Conservation (phyloP, 1,139 yeast species). For the Geotrichum citri-aurantii region DNA sequence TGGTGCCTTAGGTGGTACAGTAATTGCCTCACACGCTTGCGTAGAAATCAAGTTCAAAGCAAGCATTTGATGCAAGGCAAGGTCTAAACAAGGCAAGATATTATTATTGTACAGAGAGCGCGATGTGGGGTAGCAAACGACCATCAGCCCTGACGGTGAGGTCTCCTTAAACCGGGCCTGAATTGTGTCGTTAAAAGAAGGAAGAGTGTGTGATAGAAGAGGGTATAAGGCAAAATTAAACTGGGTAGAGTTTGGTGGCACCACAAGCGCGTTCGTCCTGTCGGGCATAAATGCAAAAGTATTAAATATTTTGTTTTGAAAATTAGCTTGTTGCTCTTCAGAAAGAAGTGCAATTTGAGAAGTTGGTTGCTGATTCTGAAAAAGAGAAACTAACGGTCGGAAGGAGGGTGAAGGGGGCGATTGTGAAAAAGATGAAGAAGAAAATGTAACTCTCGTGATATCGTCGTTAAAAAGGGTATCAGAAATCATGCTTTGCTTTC, state of each 20-base stretch:
- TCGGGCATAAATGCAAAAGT: conserved; percentile 22
- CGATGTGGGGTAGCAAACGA: conserved; percentile 28
- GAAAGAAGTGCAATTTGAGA: not conserved
- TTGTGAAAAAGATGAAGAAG: not conserved
- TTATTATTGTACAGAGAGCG: conserved; percentile 22
- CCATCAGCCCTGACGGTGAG: conserved; percentile 27
- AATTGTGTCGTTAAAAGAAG: conserved; percentile 23
- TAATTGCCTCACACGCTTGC: conserved; percentile 27
- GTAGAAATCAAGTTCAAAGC: conserved; percentile 29
- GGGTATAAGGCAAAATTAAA: conserved; percentile 25
- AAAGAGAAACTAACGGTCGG: not conserved
- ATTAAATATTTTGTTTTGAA: conserved; percentile 20
- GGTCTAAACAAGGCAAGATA: conserved; percentile 28
- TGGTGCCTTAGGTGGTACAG: conserved; percentile 25
- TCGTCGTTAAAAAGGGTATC: conserved; percentile 2
- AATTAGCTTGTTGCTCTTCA: not conserved
- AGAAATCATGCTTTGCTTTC: not conserved
- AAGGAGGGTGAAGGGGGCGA: conserved; percentile 3
- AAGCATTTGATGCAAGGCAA: conserved; percentile 27
- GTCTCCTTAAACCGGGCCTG: conserved; percentile 25
- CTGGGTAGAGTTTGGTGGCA: conserved; percentile 28
- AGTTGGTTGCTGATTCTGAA: not conserved
- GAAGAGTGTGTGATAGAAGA: conserved; percentile 28
- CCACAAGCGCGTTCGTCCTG: conserved; percentile 14
- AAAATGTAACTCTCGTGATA: not conserved